phyloP scores from a whole-genome alignment of 768 basidiomycete genomes.

The Postia placenta region DNA sequence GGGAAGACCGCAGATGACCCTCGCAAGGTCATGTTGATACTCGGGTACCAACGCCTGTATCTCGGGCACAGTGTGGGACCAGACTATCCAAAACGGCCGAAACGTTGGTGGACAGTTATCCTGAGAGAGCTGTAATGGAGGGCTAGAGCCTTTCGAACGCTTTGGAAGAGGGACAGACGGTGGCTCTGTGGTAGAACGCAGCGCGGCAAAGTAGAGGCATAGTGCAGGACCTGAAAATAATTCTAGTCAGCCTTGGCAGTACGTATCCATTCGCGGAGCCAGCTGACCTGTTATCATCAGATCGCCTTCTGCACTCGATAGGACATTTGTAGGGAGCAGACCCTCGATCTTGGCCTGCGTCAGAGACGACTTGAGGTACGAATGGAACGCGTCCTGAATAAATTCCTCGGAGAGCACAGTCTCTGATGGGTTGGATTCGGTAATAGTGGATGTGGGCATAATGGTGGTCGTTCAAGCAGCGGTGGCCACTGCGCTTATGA shows the following conservation, averaged over 20 bases:
- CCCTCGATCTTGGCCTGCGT: slow-evolving; percentile 69
- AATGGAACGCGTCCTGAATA: slow-evolving; percentile 76
- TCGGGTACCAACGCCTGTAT: slow-evolving; percentile 62
- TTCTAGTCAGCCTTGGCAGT: neutral
- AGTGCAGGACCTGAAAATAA: slow-evolving; percentile 55
- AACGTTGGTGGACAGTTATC: slow-evolving; percentile 69
- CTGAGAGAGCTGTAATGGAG: slow-evolving; percentile 54
- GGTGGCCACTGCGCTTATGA: neutral
- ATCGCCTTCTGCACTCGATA: slow-evolving; percentile 76
- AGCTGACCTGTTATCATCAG: slow-evolving; percentile 76
- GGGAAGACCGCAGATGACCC: slow-evolving; percentile 63
- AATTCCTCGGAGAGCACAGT: slow-evolving; percentile 48
- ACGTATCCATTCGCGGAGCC: too few relatives aligned
- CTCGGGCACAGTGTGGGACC: slow-evolving; percentile 57
- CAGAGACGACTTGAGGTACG: slow-evolving; percentile 73
- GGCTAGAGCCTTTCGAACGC: slow-evolving; percentile 30
- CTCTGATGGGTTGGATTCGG: neutral
- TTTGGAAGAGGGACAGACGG: slow-evolving; percentile 79
- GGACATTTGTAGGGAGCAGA: slow-evolving; percentile 63
- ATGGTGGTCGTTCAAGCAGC: neutral
- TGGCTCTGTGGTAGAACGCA: slow-evolving; percentile 67
- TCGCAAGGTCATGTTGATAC: slow-evolving; percentile 76
- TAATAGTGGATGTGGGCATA: neutral
- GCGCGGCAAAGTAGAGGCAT: slow-evolving; percentile 79
- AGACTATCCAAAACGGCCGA: slow-evolving; percentile 62